Base-by-base conservation (phyloP, 1,139 yeast genomes). In the Debaryomyces robertsiae region DNA sequence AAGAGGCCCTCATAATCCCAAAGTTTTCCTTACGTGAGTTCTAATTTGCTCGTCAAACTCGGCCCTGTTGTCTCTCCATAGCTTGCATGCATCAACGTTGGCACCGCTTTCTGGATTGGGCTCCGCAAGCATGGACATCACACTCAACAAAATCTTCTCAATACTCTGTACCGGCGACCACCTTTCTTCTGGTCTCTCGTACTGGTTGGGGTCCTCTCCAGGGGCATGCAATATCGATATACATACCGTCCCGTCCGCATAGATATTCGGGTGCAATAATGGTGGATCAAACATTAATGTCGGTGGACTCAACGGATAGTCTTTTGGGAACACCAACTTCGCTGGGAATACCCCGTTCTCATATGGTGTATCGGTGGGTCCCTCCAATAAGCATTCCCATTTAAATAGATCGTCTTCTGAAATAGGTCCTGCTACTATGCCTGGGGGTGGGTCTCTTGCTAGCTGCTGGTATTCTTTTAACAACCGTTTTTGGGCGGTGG, bases 81-180 rank as follows among this genome's bases (percentile, higher is more conserved):
- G 73, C 65, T 90, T 90, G 52, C 96, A 88, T 2, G 98, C 98
- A 58, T 93, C 98, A 42, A 93, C 86, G 58, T 93, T 90, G 38
- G 98, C 98, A 4, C 97, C 98, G 55, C 95, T 85, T 61, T 91
- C 98, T 23, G 89, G 87, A 58, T 93, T 93, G 3, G 98, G 98
- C 61, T 93, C 98, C 2, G 97, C 95, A 49, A 93, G 75, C 97
- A 93, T 91, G 54, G 96, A 86, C 77, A 90, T 81, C 19, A 93
- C 98, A 61, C 95, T 85, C 46, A 93, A 67, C 47, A 93, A 71
- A 45, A 93, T 93, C 76, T 93, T 93, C 65, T 93, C 98, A 19
- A 93, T 91, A 57, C 96, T 87, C 61, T 93, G 98, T 32, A 93
- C 93, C 0, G 98, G 98, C 6, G 95, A 86, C 98, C 98, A 93